These are phyloP conservation scores for Salix dunnii DNA, from an alignment of 345 rosid species.

Conservation along the genomic window DNA sequence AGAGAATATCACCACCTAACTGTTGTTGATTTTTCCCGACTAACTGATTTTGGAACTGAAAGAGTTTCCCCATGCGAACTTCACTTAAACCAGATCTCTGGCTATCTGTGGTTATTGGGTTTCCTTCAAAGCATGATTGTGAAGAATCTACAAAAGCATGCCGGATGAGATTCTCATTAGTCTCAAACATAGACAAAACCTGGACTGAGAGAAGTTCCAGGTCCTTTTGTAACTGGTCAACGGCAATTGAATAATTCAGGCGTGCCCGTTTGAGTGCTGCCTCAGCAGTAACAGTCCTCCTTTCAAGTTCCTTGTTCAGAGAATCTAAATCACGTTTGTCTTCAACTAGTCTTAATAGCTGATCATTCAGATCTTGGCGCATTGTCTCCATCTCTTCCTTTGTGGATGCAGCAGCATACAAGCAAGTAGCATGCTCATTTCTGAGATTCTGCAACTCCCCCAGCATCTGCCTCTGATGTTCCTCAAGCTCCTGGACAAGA, in stretches of 20 bases:
- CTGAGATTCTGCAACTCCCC: conserved; percentile 87
- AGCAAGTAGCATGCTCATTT: conserved; percentile 78
- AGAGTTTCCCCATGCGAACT: conserved; percentile 30
- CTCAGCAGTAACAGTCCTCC: conserved; percentile 74
- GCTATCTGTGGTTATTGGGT: conserved; percentile 28
- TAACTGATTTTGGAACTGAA: conserved; percentile 42
- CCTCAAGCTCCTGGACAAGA: conserved; percentile 95
- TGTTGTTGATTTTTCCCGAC: conserved; percentile 46
- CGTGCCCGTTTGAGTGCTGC: conserved; percentile 94
- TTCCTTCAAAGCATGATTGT: conserved; percentile 37
- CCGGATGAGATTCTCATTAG: conserved; percentile 84
- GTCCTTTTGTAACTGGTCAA: conserved; percentile 89
- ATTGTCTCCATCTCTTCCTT: conserved; percentile 80
- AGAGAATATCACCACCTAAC: conserved; percentile 61
- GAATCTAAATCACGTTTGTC: conserved; percentile 64
- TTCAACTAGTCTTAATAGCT: conserved; percentile 53
- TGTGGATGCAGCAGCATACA: conserved; percentile 62
- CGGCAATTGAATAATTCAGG: conserved; percentile 90
- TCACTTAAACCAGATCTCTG: conserved; percentile 35
- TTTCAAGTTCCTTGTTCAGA: conserved; percentile 71
- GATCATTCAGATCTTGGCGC: conserved; percentile 59
- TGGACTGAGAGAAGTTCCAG: conserved; percentile 88
- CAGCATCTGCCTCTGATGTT: conserved; percentile 87
- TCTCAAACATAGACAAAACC: conserved; percentile 85
- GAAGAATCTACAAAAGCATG: conserved; percentile 68